Evolutionary conservation across 768 basidiomycete species (phyloP).

Genomic region (Russula abietina): DNA sequence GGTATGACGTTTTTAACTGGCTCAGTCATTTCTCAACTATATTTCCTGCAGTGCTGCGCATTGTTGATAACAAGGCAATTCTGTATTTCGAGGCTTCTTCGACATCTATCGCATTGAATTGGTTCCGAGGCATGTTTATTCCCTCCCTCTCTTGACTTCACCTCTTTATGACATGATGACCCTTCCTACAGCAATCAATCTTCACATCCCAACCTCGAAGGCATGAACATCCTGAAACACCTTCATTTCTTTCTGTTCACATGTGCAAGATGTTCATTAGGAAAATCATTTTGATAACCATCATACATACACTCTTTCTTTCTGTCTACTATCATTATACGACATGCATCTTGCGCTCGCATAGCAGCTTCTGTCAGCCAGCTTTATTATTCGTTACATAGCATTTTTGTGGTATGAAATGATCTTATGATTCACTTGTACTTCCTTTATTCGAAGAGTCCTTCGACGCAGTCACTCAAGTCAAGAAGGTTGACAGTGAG

Average conservation of each 20-base stretch:
- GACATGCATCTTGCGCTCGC: conserved; percentile 24
- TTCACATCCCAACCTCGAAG: conserved; percentile 82
- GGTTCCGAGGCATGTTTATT: conserved; percentile 77
- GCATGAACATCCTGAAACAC: conserved; percentile 37
- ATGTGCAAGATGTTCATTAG: conserved; percentile 19
- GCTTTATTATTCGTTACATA: conserved; percentile 5
- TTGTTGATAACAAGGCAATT: conserved; percentile 90
- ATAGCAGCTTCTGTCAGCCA: conserved; percentile 9
- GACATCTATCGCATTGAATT: conserved; percentile 78
- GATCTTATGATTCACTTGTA: conserved; percentile 1
- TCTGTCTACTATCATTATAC: conserved; percentile 23
- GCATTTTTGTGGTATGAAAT: conserved; percentile 9
- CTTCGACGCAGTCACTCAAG: neutral
- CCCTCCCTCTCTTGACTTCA: conserved; percentile 1
- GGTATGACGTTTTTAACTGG: conserved; percentile 38
- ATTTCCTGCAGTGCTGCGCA: conserved; percentile 56
- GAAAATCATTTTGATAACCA: conserved; percentile 15
- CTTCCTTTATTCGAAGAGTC: neutral
- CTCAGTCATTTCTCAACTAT: conserved; percentile 6
- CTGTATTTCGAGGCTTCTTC: conserved; percentile 83
- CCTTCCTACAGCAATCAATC: conserved; percentile 63
- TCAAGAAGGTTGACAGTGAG: neutral
- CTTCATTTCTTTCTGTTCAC: conserved; percentile 25
- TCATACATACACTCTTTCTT: conserved; percentile 17
- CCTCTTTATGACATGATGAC: neutral